These are phyloP conservation scores for Apiotrichum akiyoshidainum DNA, from an alignment of 1,284 basidiomycete genomes.

Conservation along the genomic window DNA sequence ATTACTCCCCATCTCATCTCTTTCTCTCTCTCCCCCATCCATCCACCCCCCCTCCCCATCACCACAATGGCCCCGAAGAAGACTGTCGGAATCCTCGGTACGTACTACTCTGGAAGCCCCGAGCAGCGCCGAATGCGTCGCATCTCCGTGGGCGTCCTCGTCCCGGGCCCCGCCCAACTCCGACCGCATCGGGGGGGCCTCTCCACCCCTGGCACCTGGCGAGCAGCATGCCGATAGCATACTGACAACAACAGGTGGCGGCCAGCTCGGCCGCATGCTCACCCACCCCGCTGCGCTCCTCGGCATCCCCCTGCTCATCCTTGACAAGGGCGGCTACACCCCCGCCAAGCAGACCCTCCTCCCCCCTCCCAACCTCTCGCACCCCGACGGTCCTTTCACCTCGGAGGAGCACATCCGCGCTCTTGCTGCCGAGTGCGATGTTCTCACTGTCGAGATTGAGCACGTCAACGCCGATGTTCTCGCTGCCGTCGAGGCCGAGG, in stretches of 20 bases:
- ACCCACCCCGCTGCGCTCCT: constrained; percentile 85
- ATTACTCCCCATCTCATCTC: not conserved
- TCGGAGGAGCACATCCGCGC: constrained; percentile 75
- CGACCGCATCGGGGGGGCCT: not conserved
- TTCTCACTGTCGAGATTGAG: constrained; percentile 96
- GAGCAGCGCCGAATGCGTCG: too few species aligned
- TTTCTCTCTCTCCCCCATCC: not conserved
- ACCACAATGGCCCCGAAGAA: constrained; percentile 44
- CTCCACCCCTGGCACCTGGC: not conserved
- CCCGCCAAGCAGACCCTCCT: constrained; percentile 89
- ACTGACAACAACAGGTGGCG: constrained; percentile 65
- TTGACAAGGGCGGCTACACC: constrained; percentile 73
- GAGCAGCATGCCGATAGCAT: not conserved
- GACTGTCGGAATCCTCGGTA: constrained; percentile 51
- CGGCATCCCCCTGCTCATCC: constrained; percentile 79
- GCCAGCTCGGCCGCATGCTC: constrained; percentile 97
- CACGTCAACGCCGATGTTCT: constrained; percentile 84
- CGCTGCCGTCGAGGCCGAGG: constrained; percentile 60
- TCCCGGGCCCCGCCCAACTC: too few species aligned
- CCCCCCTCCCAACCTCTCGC: constrained; percentile 57
- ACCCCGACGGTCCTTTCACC: constrained; percentile 87
- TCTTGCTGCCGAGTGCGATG: constrained; percentile 76
- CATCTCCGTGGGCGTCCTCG: not conserved
- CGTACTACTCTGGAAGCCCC: constrained; percentile 5
- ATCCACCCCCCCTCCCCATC: not conserved